These are phyloP conservation scores for Alternaria sp. DNA, from an alignment of 2,329 filamentous ascomycete genomes.

Conservation along the genomic window DNA sequence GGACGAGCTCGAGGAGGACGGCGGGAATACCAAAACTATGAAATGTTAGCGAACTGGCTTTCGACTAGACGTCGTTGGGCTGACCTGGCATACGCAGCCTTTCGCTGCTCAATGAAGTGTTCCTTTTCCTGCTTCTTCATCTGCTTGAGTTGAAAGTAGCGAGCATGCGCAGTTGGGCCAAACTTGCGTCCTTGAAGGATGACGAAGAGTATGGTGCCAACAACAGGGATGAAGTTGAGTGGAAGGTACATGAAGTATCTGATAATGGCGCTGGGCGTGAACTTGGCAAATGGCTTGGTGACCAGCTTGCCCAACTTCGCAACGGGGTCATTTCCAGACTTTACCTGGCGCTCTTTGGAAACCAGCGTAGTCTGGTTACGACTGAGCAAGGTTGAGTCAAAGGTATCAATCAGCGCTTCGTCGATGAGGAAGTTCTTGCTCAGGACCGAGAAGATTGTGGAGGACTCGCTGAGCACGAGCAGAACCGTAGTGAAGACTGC, in stretches of 20 bases:
- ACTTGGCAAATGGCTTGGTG: slow-evolving; percentile 63
- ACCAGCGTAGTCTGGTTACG: slow-evolving; percentile 70
- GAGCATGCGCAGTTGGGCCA: slow-evolving; percentile 63
- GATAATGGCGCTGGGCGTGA: slow-evolving; percentile 68
- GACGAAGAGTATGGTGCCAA: slow-evolving; percentile 84
- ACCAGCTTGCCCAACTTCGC: slow-evolving; percentile 65
- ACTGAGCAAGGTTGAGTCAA: slow-evolving; percentile 74
- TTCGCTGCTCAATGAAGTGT: slow-evolving; percentile 74
- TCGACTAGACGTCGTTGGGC: not conserved
- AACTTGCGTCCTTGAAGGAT: slow-evolving; percentile 68
- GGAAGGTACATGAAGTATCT: slow-evolving; percentile 86
- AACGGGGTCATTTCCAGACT: slow-evolving; percentile 62
- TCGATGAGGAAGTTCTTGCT: slow-evolving; percentile 77
- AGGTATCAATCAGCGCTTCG: slow-evolving; percentile 85
- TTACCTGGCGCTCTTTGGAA: slow-evolving; percentile 76
- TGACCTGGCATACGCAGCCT: slow-evolving; percentile 81
- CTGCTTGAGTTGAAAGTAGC: slow-evolving; percentile 92
- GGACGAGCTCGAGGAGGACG: slow-evolving; percentile 83
- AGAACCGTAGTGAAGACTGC: slow-evolving; percentile 77
- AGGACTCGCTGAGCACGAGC: slow-evolving; percentile 65
- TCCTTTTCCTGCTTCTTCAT: slow-evolving; percentile 73
- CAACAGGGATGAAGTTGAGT: slow-evolving; percentile 89
- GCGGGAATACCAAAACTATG: slow-evolving; percentile 73
- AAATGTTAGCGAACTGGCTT: slow-evolving; percentile 10
- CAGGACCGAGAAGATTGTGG: slow-evolving; percentile 62